Evolutionary conservation across 1,284 basidiomycete genomes (phyloP).

Genomic region (Sutorius eximius): DNA sequence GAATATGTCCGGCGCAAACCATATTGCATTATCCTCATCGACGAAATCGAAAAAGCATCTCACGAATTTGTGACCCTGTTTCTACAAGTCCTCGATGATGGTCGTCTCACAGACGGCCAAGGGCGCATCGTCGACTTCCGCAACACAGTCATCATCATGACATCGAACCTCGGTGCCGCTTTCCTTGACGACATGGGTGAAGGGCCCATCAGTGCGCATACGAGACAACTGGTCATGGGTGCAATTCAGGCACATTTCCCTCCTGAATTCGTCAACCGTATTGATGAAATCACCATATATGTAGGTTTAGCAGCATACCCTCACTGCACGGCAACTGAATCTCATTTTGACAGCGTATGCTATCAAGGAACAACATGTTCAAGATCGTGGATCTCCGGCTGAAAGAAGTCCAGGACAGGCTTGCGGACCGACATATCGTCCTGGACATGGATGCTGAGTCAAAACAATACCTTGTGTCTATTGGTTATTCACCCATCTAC

Average conservation of each 20-base stretch:
- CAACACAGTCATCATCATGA: constrained; percentile 93
- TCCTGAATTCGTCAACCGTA: constrained; percentile 91
- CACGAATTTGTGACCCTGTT: constrained; percentile 90
- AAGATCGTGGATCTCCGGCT: constrained; percentile 87
- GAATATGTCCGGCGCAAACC: constrained; percentile 90
- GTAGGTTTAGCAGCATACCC: constrained; percentile 45
- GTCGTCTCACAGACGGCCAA: constrained; percentile 89
- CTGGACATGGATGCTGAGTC: constrained; percentile 76
- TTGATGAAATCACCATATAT: constrained; percentile 90
- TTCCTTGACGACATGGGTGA: constrained; percentile 79
- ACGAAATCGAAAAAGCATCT: constrained; percentile 90
- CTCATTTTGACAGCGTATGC: constrained; percentile 56
- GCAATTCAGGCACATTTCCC: constrained; percentile 85
- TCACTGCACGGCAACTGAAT: background rate
- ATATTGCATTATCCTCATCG: constrained; percentile 78
- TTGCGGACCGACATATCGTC: constrained; percentile 77
- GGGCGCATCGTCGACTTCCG: constrained; percentile 77
- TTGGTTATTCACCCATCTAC: constrained; percentile 84
- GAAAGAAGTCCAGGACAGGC: constrained; percentile 69
- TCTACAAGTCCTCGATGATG: constrained; percentile 94
- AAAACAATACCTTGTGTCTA: constrained; percentile 80
- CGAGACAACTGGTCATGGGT: constrained; percentile 70
- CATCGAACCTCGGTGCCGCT: constrained; percentile 84
- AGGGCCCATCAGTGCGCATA: constrained; percentile 65
- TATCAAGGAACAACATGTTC: constrained; percentile 73